phyloP scores from a whole-genome alignment of 2,329 filamentous ascomycete genomes.

The Aspergillus tanneri region DNA sequence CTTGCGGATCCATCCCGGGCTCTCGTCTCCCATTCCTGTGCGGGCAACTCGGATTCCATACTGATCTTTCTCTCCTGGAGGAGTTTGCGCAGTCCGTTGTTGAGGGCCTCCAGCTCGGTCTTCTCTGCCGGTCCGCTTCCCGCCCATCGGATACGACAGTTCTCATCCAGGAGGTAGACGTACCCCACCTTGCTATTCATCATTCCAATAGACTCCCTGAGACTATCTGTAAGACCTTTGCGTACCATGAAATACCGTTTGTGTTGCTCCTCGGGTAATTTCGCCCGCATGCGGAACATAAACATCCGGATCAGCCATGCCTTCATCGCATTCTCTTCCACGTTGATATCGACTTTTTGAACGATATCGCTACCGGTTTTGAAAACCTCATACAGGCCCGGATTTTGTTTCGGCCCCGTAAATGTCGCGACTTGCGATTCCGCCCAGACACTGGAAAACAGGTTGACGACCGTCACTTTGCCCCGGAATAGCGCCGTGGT shows the following conservation, averaged over 20 bases:
- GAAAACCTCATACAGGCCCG: conserved; percentile 65
- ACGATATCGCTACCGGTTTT: conserved; percentile 52
- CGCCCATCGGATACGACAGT: conserved; percentile 92
- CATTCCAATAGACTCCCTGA: conserved; percentile 63
- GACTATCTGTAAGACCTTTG: conserved; percentile 55
- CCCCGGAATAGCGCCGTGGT: conserved; percentile 74
- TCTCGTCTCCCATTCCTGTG: conserved; percentile 20
- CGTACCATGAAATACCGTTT: conserved; percentile 60
- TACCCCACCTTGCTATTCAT: conserved; percentile 92
- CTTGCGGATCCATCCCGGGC: conserved; percentile 3
- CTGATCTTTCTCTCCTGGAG: conserved; percentile 40
- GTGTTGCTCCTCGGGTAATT: conserved; percentile 53
- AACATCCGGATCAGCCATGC: conserved; percentile 58
- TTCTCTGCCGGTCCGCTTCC: conserved; percentile 60
- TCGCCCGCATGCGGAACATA: conserved; percentile 50
- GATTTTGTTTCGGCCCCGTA: conserved; percentile 64
- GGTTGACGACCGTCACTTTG: conserved; percentile 72
- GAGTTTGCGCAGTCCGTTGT: conserved; percentile 43
- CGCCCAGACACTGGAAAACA: conserved; percentile 85
- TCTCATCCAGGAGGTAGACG: conserved; percentile 81
- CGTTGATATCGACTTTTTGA: conserved; percentile 82
- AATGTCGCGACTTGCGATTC: conserved; percentile 77
- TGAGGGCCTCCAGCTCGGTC: conserved; percentile 44
- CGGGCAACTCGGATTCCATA: conserved; percentile 22
- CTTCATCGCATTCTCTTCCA: conserved; percentile 75